These are phyloP conservation scores for Fusarium agapanthi DNA, from an alignment of 2,329 filamentous ascomycete species.

Conservation along the genomic window DNA sequence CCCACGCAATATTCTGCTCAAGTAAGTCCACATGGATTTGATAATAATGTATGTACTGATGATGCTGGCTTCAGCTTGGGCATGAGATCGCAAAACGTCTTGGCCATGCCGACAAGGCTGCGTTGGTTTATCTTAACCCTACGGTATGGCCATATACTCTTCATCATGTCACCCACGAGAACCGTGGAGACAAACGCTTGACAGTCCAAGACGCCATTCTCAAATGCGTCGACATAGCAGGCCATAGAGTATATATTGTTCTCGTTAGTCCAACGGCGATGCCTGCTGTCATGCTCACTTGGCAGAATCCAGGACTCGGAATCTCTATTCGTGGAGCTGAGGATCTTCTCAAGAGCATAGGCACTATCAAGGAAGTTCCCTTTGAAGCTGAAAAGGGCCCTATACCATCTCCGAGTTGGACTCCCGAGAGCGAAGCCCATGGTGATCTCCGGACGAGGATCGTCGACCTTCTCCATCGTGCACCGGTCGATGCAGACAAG, in stretches of 20 bases:
- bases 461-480: conserved; percentile 52
- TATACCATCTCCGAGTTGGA: conserved; percentile 49
- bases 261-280: conserved; percentile 50
- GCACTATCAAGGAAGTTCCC: conserved; percentile 47
- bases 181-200: conserved; percentile 49
- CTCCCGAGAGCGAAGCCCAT: conserved; percentile 52
- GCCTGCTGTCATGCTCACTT: conserved; percentile 52
- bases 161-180: conserved; percentile 46
- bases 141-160: conserved; percentile 43
- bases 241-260: conserved; percentile 55
- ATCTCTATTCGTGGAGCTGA: conserved; percentile 58
- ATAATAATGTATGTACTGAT: not conserved
- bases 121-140: conserved; percentile 47
- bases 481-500: conserved; percentile 45
- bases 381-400: conserved; percentile 29
- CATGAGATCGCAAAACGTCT: conserved; percentile 47
- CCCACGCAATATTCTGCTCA: conserved; percentile 50
- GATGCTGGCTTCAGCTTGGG: conserved; percentile 47
- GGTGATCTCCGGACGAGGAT: conserved; percentile 52
- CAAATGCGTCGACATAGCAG: conserved; percentile 53
- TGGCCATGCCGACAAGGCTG: conserved; percentile 40
- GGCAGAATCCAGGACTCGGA: conserved; percentile 57
- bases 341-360: conserved; percentile 50
- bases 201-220: conserved; percentile 47
- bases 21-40: conserved; percentile 37